These are phyloP conservation scores for Hyaloscypha finlandica DNA, from an alignment of 495 filamentous ascomycete species.

Conservation along the genomic window DNA sequence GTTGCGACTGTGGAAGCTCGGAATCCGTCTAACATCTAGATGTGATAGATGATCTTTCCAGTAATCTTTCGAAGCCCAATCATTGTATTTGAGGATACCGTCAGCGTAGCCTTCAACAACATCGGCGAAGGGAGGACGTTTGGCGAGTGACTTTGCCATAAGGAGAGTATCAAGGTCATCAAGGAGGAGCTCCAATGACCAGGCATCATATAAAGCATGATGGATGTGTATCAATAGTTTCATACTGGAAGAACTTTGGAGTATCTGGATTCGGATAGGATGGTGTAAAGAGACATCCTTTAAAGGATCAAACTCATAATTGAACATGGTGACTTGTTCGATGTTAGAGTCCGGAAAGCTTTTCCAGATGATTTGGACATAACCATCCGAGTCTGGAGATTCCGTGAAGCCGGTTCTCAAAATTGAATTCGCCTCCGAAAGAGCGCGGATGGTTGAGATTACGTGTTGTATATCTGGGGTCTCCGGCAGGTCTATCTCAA, in stretches of 20 bases:
- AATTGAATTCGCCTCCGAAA: slow-evolving; percentile 61
- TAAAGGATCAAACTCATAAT: slow-evolving; percentile 31
- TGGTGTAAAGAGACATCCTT: slow-evolving; percentile 31
- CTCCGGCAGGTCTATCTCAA: slow-evolving; percentile 56
- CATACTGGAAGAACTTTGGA: slow-evolving; percentile 34
- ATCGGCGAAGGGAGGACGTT: slow-evolving; percentile 53
- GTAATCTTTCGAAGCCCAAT: slow-evolving; percentile 45
- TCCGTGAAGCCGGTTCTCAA: slow-evolving; percentile 70
- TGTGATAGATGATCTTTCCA: slow-evolving; percentile 57
- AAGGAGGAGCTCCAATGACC: slow-evolving; percentile 75
- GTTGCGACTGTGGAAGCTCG: slow-evolving; percentile 43
- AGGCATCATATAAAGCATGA: slow-evolving; percentile 82
- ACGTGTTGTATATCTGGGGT: slow-evolving; percentile 36
- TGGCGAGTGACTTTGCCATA: slow-evolving; percentile 23
- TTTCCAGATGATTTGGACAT: slow-evolving; percentile 65
- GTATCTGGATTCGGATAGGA: slow-evolving; percentile 48
- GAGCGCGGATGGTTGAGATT: slow-evolving; percentile 44
- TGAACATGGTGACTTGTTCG: slow-evolving; percentile 32
- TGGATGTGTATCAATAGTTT: slow-evolving; percentile 59
- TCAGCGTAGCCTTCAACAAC: slow-evolving; percentile 44
- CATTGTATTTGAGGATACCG: slow-evolving; percentile 24
- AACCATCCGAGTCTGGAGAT: slow-evolving; percentile 43
- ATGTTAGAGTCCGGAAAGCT: slow-evolving; percentile 45
- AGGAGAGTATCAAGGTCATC: slow-evolving; percentile 57
- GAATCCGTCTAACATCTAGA: slow-evolving; percentile 42